Base-by-base conservation (phyloP, 2,329 filamentous ascomycete species). In the Aspergillus hortae region DNA sequence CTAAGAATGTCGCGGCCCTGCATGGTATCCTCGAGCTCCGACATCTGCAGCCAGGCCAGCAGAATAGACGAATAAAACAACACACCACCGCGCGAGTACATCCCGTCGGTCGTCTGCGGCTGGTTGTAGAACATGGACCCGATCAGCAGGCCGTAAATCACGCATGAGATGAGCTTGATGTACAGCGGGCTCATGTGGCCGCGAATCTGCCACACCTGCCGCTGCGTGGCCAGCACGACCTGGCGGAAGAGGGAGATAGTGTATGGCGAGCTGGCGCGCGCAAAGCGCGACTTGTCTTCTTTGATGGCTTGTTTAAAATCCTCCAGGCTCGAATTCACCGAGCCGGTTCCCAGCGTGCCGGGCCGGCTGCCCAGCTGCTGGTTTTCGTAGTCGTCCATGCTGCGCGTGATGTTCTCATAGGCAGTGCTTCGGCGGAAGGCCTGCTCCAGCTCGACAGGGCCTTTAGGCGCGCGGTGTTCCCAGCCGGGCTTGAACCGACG, bases 11-110 rank as follows among this genome's bases (percentile, higher is more conserved):
- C 77, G 40, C 88, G 79, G 4, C 87, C 85, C 48, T 81, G 81
- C 32, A 90, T 84, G n/a, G 87, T 86, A 55, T 86, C 87, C 77
- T 87, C 88, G 23, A 90, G 76, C 65, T 92, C 89, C 0, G 84
- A 81, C 38, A 92, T 75, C 52, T 90, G 87, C 2, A 92, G 77
- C 83, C 82, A 86, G 44, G 74, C 75, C 4, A 85, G 70, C 64
- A 86, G 79, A 33, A 86, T 71, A 36, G 84, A 80, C 0, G 80
- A 82, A 67, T 85, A 85, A 70, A 86, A 86, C 2, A 82, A 66
- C 3, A 80, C 74, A 56, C 83, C 83, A 15, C 82, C 82, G 50
- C 82, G 75, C 3, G 76, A 74, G 63, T 85, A 86, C 32, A 81
- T 79, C 19, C 82, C 83, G 14, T 73, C 74, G 0, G 82, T 84